These are phyloP conservation scores for Solanum hybrid DNA, from an alignment of 305 asterid species.

Conservation along the genomic window DNA sequence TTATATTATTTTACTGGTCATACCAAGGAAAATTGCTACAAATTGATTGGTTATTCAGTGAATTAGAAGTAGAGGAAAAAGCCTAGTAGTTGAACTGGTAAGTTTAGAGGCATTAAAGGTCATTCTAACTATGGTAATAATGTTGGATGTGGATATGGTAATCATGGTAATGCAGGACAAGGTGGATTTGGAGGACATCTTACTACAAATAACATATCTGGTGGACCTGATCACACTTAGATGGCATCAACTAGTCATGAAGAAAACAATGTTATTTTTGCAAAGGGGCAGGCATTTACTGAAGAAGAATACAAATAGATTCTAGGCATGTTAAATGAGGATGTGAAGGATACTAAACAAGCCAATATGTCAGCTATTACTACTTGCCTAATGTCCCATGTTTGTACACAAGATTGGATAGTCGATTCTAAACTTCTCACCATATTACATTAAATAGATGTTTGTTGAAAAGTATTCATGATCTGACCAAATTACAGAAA, in stretches of 20 bases:
- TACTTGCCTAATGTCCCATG: background rate
- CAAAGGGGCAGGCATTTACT: background rate
- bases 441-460: no score
- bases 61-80: background rate
- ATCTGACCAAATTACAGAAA: background rate
- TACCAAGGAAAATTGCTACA: background rate
- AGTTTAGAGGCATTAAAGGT: background rate
- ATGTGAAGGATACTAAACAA: background rate
- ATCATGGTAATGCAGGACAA: background rate
- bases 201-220: background rate
- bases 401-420: background rate
- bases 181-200: background rate
- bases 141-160: background rate
- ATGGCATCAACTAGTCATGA: background rate
- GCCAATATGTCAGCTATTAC: background rate
- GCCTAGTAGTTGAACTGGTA: background rate
- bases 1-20: background rate
- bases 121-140: background rate
- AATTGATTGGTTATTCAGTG: background rate
- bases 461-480: background rate
- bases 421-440: background rate
- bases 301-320: background rate
- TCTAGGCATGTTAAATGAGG: background rate
- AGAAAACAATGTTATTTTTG: no score
- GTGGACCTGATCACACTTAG: background rate